Conservation (phyloP, 441 rosid species). For the Omphalea diandra region DNA sequence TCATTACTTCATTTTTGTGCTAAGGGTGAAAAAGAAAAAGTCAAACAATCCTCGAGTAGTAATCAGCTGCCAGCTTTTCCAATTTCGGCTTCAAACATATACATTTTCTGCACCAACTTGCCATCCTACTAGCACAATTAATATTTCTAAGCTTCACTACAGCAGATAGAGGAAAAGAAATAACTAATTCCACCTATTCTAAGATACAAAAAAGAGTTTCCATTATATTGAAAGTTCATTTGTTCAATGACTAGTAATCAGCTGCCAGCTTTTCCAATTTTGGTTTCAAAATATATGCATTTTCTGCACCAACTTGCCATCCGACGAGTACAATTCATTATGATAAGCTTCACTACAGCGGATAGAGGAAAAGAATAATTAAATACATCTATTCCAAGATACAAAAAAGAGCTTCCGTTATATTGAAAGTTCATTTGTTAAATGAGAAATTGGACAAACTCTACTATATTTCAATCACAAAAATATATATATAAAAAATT, state of each 20-base stretch:
- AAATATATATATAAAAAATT: too few relatives aligned
- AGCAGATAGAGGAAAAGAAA: not conserved
- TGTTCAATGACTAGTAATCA: constrained; percentile 51
- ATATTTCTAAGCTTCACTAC: constrained; percentile 14
- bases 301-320: constrained; percentile 97
- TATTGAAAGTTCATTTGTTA: not conserved
- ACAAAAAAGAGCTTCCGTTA: not conserved
- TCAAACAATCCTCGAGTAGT: constrained; percentile 60
- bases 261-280: constrained; percentile 85
- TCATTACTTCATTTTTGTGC: not conserved
- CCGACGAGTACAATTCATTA: constrained; percentile 51
- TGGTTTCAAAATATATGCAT: constrained; percentile 80
- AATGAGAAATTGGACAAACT: not conserved
- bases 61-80: constrained; percentile 88
- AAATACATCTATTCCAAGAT: constrained; percentile 15
- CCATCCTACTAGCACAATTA: constrained; percentile 70
- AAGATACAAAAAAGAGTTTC: constrained; percentile 2
- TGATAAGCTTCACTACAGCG: constrained; percentile 10
- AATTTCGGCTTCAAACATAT: constrained; percentile 77
- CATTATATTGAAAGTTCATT: not conserved
- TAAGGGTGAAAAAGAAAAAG: constrained; percentile 13
- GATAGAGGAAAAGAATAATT: not conserved
- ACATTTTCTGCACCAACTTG: constrained; percentile 95
- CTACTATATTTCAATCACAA: not conserved
- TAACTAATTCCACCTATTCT: constrained; percentile 17